Conservation (phyloP, 106 monocot species). For the Chionographis japonica region DNA sequence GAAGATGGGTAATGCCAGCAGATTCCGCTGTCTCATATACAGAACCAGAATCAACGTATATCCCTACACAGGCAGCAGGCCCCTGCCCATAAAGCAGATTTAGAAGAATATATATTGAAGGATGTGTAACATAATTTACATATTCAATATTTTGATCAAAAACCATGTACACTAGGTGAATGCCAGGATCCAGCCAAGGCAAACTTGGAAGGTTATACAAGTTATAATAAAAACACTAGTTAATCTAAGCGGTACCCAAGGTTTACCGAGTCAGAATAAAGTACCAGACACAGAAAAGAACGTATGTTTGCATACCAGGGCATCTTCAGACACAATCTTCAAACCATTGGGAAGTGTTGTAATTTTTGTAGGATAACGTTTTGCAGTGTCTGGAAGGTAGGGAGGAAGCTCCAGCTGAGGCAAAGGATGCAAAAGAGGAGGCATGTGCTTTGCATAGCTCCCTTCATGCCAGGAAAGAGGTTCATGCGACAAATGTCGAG, state of each 20-base stretch:
- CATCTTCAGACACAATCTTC: conserved; percentile 67
- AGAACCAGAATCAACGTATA: conserved; percentile 83
- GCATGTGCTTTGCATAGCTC: conserved; percentile 29
- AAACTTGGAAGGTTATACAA: no score
- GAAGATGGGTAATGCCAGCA: conserved; percentile 48
- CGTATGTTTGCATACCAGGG: conserved; percentile 23
- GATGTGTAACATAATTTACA: no score
- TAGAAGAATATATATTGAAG: not conserved
- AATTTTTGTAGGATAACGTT: conserved; percentile 43
- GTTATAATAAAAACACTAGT: no score
- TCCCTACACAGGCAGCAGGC: conserved; percentile 66
- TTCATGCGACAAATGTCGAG: conserved; percentile 20
- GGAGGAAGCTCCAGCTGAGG: conserved; percentile 39
- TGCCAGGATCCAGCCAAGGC: no score
- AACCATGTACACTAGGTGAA: no score
- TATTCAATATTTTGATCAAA: no score
- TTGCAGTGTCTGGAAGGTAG: conserved; percentile 20
- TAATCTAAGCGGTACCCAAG: not conserved
- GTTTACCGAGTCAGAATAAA: not conserved
- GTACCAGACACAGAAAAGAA: not conserved
- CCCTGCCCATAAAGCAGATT: conserved; percentile 34
- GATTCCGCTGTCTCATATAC: conserved; percentile 53
- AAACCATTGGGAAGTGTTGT: conserved; percentile 77
- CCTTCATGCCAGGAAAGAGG: conserved; percentile 12
- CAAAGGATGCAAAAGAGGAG: conserved; percentile 45